Evolutionary conservation across 805 yeast genomes (phyloP), one percentile per base, ranked within the genome.

Genomic region (Maudiozyma barnettii): DNA sequence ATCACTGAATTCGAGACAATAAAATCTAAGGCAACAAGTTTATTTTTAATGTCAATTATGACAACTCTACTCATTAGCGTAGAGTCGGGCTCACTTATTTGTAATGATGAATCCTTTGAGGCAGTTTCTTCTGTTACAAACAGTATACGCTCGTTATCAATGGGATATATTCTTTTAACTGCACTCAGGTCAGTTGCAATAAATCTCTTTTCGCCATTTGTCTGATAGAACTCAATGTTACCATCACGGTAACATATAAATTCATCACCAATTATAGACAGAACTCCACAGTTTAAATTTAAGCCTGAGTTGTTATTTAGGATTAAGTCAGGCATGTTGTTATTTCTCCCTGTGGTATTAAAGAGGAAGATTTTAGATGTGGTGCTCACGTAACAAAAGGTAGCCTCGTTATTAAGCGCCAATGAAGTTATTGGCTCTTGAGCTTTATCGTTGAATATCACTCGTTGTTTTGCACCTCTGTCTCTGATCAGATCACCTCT

Each of bases 401-500:
- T 73, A 14, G 72, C 73, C 43, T 77, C 74, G 29, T 60, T 52
- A 43, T 64, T 72, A 54, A 90, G 77, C 26, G 76, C 75, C 1
- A 91, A 65, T 0, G 86, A 83, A 0, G 98, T 91, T 18, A 93
- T 75, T 1, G 97, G 95, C 43, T 87, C 93, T 2, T 73, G 67
- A 14, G 66, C 65, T 5, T 54, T 40, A 45, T 81, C 77, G 49
- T 83, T 86, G 59, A 81, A 86, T 1, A 90, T 80, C 0, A 83
- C 63, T 26, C 97, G 70, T 58, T 91, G 98, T 53, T 93, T 77
- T 9, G 95, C 80, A 0, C 98, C 98, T 49, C 95, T 70, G 59
- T 93, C 99, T 55, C 89, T 78, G 6, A 87, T 54, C 30, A 93
- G 64, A 63, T 93, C 98, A 8, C 99, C 99, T 51, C 98, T 69